Evolutionary conservation across 2,329 filamentous ascomycete genomes (phyloP).

Genomic region (Lasiodiplodia citricola): DNA sequence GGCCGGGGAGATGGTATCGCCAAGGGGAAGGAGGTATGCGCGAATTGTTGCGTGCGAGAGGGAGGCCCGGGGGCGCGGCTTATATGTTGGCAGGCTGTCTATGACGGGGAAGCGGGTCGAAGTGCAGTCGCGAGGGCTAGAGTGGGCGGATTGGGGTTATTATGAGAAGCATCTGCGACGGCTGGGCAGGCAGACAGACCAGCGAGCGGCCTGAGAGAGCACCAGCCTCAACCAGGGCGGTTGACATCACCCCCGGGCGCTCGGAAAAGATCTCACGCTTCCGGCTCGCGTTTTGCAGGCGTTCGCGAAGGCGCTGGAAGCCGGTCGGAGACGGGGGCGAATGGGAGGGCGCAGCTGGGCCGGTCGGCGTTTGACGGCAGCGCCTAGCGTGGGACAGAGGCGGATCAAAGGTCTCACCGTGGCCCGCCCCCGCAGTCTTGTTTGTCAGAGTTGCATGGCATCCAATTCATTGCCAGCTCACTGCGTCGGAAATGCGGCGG

Average conservation of each 20-base stretch:
- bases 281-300: constrained; percentile 13
- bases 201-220: constrained; percentile 16
- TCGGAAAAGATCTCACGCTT: constrained; percentile 23
- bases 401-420: constrained; percentile 32
- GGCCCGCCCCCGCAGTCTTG: constrained; percentile 24
- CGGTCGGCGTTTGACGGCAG: constrained; percentile 30
- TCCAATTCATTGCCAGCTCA: constrained; percentile 10
- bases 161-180: constrained; percentile 21
- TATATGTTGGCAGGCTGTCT: constrained; percentile 5
- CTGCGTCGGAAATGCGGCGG: constrained; percentile 15
- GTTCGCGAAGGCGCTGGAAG: constrained; percentile 17
- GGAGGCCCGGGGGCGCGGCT: constrained; percentile 9
- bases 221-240: constrained; percentile 24
- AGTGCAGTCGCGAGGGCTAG: constrained; percentile 6
- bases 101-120: constrained; percentile 20
- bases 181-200: constrained; percentile 19
- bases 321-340: constrained; percentile 16
- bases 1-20: neutral
- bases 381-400: constrained; percentile 35
- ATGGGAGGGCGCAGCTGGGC: constrained; percentile 23
- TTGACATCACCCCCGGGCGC: constrained; percentile 25
- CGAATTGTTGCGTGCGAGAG: neutral
- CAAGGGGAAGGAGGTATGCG: constrained; percentile 13
- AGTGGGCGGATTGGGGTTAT: constrained; percentile 22
- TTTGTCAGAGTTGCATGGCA: constrained; percentile 23